Conservation (phyloP, 2,329 filamentous ascomycete species). For the Penicillium sp. region DNA sequence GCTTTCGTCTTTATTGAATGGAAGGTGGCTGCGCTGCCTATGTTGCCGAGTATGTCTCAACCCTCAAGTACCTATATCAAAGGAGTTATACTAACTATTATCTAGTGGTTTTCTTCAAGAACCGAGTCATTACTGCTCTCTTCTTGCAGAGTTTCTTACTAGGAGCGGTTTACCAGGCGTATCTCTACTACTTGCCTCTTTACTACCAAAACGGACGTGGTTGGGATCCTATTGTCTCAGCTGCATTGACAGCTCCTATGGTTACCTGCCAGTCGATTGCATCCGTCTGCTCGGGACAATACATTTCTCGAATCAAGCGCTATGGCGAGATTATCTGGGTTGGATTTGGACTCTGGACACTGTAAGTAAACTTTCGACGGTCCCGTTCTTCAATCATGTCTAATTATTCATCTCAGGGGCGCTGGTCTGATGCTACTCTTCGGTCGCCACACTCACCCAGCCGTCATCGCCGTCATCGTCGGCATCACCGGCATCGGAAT, state of each 20-base stretch:
- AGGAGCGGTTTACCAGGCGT: slow-evolving; percentile 60
- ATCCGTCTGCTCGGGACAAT: slow-evolving; percentile 53
- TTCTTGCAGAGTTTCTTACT: slow-evolving; percentile 61
- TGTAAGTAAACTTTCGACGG: slow-evolving; percentile 31
- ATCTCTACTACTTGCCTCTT: slow-evolving; percentile 62
- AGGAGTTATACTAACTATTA: slow-evolving; percentile 5
- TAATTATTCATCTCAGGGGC: slow-evolving; percentile 35
- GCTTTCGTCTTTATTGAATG: slow-evolving; percentile 58
- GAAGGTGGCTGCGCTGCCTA: slow-evolving; percentile 57
- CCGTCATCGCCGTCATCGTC: slow-evolving; percentile 53
- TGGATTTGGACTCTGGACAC: slow-evolving; percentile 48
- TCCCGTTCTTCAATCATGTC: background rate
- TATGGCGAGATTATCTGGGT: slow-evolving; percentile 62
- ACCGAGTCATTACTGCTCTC: slow-evolving; percentile 54
- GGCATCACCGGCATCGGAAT: slow-evolving; percentile 55
- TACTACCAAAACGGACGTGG: slow-evolving; percentile 61
- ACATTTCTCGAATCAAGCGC: slow-evolving; percentile 57
- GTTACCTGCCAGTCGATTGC: slow-evolving; percentile 47
- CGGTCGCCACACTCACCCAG: slow-evolving; percentile 45
- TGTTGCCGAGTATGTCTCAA: slow-evolving; percentile 51
- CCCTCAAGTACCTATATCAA: no score
- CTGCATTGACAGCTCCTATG: slow-evolving; percentile 53
- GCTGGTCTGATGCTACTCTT: slow-evolving; percentile 56
- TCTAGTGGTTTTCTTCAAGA: slow-evolving; percentile 53
- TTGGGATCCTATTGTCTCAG: slow-evolving; percentile 50